Base-by-base conservation (phyloP, 768 basidiomycete genomes). In the Antrodiella citrinella region DNA sequence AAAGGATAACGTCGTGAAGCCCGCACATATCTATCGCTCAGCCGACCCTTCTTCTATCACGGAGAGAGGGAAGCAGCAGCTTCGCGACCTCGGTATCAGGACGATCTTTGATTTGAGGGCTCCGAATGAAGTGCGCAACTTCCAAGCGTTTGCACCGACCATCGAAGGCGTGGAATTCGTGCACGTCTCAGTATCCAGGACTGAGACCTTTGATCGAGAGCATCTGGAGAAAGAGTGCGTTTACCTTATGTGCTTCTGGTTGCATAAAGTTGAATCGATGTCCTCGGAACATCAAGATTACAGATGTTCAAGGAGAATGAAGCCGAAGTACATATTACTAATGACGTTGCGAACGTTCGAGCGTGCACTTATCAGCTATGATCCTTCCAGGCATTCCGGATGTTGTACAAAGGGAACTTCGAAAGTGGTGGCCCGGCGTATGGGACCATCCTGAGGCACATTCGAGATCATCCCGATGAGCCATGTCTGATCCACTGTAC, bases 401-500 rank as follows among this genome's bases (percentile, higher is more conserved):
- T 82, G 55, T 67, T 87, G 10, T 91, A 91, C 58, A 78, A 82
- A 40, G 85, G 89, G 68, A 88, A 91, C 44, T 68, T 91, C 25
- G 84, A 89, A 51, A 75, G 84, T 53, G 89, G 78, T 11, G 84
- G 81, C 2, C 66, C 65, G 15, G 75, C 86, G 2, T 89, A 87
- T 57, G 80, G 81, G 18, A 62, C 71, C 1, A 82, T 91, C 47
- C 72, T 91, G 10, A 76, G 82, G 51, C 85, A 89, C 63, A 73
- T 91, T 23, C 70, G 82, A 50, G 88, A 91, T 59, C 72, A 72
- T 49, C 83, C 87, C 58, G 71, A 74, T 38, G 75, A 79, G 18
- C 78, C 75, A 0, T 83, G 76, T 56, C 53, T 90, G 21, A 86
- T 91, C 55, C 86, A 91, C 57, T 91, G 89, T 56, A 90, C 89